These are phyloP conservation scores for Ophiobolus disseminans DNA, from an alignment of 2,329 filamentous ascomycete genomes.

Conservation along the genomic window DNA sequence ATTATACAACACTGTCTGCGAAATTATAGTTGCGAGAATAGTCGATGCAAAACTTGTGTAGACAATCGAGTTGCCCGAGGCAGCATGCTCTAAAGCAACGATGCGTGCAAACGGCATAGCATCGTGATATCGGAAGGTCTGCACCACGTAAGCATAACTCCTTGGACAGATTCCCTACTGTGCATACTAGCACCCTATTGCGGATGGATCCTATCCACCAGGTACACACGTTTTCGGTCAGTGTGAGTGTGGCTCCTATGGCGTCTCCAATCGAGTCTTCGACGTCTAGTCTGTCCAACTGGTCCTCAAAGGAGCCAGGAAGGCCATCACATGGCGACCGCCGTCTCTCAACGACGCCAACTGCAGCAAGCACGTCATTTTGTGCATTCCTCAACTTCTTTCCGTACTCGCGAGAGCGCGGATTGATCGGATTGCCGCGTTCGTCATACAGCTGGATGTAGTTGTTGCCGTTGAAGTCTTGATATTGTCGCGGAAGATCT, in stretches of 20 bases:
- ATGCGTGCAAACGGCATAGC: slow-evolving; percentile 35
- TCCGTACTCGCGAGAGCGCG: slow-evolving; percentile 49
- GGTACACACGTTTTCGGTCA: slow-evolving; percentile 38
- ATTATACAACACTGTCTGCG: slow-evolving; percentile 27
- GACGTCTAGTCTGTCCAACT: slow-evolving; percentile 36
- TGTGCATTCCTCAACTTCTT: slow-evolving; percentile 53
- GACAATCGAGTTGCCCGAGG: slow-evolving; percentile 29
- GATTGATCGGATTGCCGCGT: slow-evolving; percentile 54
- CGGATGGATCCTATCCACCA: slow-evolving; percentile 47
- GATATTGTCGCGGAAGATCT: slow-evolving; percentile 30
- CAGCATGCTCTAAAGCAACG: slow-evolving; percentile 27
- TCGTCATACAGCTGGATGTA: slow-evolving; percentile 54
- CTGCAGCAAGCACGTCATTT: slow-evolving; percentile 56
- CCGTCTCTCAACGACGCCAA: slow-evolving; percentile 56
- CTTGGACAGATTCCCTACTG: neutral
- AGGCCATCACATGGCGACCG: slow-evolving; percentile 32
- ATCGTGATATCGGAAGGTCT: slow-evolving; percentile 39
- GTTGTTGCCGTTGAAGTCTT: slow-evolving; percentile 30
- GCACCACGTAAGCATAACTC: slow-evolving; percentile 2
- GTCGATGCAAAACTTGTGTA: slow-evolving; percentile 38
- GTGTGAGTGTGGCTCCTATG: slow-evolving; percentile 30
- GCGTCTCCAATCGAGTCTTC: slow-evolving; percentile 40
- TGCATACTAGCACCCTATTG: slow-evolving; percentile 34
- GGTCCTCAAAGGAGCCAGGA: slow-evolving; percentile 36
- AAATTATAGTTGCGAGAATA: slow-evolving; percentile 26